Percentiles rank a stretch among this genome's conserved stretches.
Evolutionary conservation across 495 filamentous ascomycete species (phyloP).

Genomic region (Lepraria neglecta): DNA sequence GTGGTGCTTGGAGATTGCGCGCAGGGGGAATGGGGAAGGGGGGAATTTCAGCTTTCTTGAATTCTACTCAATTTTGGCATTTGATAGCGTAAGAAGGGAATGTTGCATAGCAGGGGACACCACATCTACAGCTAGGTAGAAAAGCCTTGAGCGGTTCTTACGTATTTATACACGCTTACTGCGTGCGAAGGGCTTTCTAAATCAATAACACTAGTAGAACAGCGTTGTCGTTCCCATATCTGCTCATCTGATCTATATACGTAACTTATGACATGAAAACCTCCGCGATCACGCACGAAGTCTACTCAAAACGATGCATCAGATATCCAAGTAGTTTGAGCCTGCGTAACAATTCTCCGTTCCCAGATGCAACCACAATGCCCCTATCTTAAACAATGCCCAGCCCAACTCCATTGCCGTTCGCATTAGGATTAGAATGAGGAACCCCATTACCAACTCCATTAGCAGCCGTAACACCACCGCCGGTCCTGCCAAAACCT

Average conservation of each 20-base stretch:
- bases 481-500: slow-evolving; percentile 17
- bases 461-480: slow-evolving; percentile 13
- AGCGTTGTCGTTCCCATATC: neutral
- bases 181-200: too few species aligned
- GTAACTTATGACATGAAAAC: slow-evolving; percentile 1
- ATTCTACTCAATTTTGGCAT: neutral
- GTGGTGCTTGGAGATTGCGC: too few species aligned
- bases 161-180: neutral
- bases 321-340: neutral
- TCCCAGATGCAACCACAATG: slow-evolving; percentile 1
- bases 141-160: too few species aligned
- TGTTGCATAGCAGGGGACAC: too few species aligned
- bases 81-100: neutral
- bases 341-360: neutral
- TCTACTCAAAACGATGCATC: neutral
- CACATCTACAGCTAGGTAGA: too few species aligned
- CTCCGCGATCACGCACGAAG: neutral
- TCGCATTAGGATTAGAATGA: neutral
- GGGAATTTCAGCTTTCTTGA: neutral
- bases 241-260: neutral
- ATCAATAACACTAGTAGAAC: neutral
- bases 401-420: slow-evolving; percentile 18
- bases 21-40: neutral
- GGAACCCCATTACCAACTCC: neutral
- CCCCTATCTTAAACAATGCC: slow-evolving; percentile 23